phyloP scores from a whole-genome alignment of 352 stramenopile species.

The Phytophthora agathidicida region DNA sequence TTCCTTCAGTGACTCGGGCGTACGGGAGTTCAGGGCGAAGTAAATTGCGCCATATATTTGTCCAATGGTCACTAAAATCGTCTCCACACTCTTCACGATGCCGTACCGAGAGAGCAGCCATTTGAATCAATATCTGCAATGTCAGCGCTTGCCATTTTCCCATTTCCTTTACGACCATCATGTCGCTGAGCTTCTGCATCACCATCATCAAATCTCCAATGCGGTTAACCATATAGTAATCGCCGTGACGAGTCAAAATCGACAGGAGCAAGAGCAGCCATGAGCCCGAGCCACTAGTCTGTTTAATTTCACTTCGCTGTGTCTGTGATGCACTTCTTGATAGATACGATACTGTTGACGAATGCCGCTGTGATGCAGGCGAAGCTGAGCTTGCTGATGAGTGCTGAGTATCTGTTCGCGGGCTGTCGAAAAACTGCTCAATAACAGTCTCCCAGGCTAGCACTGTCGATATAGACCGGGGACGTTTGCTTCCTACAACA shows the following conservation, averaged over 20 bases:
- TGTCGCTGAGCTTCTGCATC: constrained; percentile 49
- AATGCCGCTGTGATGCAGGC: constrained; percentile 25
- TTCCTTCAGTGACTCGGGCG: constrained; percentile 46
- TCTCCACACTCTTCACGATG: constrained; percentile 39
- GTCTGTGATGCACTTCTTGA: constrained; percentile 24
- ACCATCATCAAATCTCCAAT: constrained; percentile 68
- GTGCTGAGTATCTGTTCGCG: constrained; percentile 30
- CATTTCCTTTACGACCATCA: constrained; percentile 55
- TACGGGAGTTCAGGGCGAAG: constrained; percentile 66
- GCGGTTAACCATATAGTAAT: constrained; percentile 58
- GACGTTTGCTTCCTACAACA: constrained; percentile 33
- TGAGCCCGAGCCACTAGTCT: constrained; percentile 38
- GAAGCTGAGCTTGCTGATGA: constrained; percentile 24
- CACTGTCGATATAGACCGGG: constrained; percentile 22
- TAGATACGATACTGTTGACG: constrained; percentile 34
- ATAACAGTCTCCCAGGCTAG: constrained; percentile 57
- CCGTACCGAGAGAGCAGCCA: constrained; percentile 44
- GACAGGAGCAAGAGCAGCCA: constrained; percentile 59
- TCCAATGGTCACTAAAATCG: constrained; percentile 51
- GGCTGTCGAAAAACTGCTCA: constrained; percentile 43
- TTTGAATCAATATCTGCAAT: constrained; percentile 54
- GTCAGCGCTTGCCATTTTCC: constrained; percentile 54
- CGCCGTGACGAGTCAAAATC: constrained; percentile 51
- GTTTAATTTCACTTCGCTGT: constrained; percentile 31
- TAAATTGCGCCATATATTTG: constrained; percentile 50